Evolutionary conservation across 2,329 filamentous ascomycete species (phyloP).

Genomic region (Chalara sp.): DNA sequence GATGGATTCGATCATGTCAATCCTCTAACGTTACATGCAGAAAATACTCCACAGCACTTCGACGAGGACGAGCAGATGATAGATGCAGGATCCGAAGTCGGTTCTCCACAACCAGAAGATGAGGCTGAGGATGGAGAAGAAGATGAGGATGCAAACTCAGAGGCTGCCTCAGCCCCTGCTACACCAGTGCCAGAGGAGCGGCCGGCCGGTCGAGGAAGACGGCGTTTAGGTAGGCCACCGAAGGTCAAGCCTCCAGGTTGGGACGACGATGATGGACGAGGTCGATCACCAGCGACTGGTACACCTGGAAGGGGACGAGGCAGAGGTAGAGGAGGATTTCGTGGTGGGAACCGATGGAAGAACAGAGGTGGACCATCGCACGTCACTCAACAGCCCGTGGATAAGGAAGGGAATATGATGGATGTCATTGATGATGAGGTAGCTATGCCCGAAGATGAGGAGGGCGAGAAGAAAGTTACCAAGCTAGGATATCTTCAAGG

Average conservation of each 20-base stretch:
- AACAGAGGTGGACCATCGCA: constrained; percentile 62
- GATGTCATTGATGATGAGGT: constrained; percentile 91
- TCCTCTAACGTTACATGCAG: constrained; percentile 24
- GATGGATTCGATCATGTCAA: background rate
- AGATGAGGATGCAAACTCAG: constrained; percentile 38
- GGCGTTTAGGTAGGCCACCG: constrained; percentile 74
- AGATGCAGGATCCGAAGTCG: constrained; percentile 29
- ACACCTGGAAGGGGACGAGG: constrained; percentile 46
- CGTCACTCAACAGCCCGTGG: constrained; percentile 76
- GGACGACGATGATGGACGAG: constrained; percentile 47
- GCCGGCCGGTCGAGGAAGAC: constrained; percentile 58
- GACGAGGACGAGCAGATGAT: constrained; percentile 36
- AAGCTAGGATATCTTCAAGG: constrained; percentile 76
- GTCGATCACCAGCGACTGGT: constrained; percentile 33
- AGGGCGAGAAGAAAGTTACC: constrained; percentile 91
- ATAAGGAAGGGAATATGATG: constrained; percentile 89
- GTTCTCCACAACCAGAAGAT: constrained; percentile 18
- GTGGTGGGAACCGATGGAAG: constrained; percentile 59
- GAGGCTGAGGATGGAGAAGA: constrained; percentile 34
- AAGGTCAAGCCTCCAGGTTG: constrained; percentile 80
- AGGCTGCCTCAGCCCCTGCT: constrained; percentile 38
- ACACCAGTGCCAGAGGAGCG: constrained; percentile 25
- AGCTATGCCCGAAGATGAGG: constrained; percentile 75
- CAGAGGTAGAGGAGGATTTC: constrained; percentile 54
- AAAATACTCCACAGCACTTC: constrained; percentile 40